Percentiles rank a stretch among this genome's conserved stretches.
Evolutionary conservation across 139 green algal species (phyloP).

Genomic region (Gonium pectorale): DNA sequence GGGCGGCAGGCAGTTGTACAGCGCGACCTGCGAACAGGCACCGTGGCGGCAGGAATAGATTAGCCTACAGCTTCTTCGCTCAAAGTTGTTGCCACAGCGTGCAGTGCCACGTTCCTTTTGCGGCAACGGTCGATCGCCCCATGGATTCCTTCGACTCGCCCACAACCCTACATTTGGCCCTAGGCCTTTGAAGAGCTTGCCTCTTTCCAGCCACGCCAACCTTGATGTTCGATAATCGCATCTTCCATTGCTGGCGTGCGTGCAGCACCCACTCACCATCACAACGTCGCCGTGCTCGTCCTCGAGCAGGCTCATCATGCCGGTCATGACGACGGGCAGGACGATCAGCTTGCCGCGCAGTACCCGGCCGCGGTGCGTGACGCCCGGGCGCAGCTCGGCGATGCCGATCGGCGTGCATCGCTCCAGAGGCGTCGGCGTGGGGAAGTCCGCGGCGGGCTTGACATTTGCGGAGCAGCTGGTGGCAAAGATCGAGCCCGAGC

Average conservation of each 20-base stretch:
- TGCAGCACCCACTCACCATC: constrained; percentile 13
- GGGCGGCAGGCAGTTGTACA: constrained; percentile 44
- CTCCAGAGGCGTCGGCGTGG: background rate
- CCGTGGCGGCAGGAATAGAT: too few relatives aligned
- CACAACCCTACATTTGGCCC: background rate
- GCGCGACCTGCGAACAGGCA: constrained; percentile 13
- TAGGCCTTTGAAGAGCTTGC: too few relatives aligned
- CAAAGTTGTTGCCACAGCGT: too few relatives aligned
- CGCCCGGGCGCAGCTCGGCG: background rate
- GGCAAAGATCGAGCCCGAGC: background rate
- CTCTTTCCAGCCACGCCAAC: too few relatives aligned
- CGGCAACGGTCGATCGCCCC: background rate
- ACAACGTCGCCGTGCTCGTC: constrained; percentile 49
- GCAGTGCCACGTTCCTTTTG: too few relatives aligned
- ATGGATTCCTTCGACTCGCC: background rate
- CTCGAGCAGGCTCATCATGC: constrained; percentile 37
- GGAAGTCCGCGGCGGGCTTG: constrained; percentile 32
- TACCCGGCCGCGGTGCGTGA: constrained; percentile 45
- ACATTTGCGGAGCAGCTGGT: background rate
- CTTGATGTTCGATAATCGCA: too few relatives aligned
- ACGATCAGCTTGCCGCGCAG: constrained; percentile 44
- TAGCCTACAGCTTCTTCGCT: too few relatives aligned
- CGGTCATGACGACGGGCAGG: constrained; percentile 29
- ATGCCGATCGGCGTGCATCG: constrained; percentile 19
- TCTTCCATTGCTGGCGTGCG: too few relatives aligned